Percentiles rank a stretch among this genome's conserved stretches.
phyloP scores from a whole-genome alignment of 164 flowering plant genomes.

The Aristolochia contorta region DNA sequence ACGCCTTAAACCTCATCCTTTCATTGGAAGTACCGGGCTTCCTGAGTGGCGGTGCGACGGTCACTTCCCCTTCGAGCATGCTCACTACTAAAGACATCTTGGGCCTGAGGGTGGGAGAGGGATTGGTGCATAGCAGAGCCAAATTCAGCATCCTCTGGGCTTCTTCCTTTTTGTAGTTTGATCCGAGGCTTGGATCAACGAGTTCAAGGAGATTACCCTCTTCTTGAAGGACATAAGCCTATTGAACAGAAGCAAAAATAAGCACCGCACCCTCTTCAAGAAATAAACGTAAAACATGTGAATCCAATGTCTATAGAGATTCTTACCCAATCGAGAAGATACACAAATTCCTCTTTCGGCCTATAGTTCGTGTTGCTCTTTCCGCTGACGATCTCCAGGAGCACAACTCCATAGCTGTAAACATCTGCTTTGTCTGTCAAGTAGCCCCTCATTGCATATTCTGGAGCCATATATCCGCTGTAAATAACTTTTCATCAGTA shows the following conservation, averaged over 20 bases:
- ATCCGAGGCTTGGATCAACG: constrained; percentile 10
- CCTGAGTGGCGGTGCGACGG: constrained; percentile 11
- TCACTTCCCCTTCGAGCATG: constrained; percentile 23
- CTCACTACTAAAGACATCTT: constrained; percentile 15
- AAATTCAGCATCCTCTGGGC: constrained; percentile 14
- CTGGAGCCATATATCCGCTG: constrained; percentile 46
- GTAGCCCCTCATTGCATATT: constrained; percentile 36
- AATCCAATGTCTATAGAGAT: neutral
- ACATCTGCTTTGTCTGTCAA: constrained; percentile 40
- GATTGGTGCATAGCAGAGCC: constrained; percentile 21
- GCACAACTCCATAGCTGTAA: constrained; percentile 35
- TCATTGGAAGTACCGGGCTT: constrained; percentile 4
- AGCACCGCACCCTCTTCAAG: neutral
- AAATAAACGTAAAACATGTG: neutral
- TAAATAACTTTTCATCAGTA: neutral
- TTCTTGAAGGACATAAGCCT: constrained; percentile 20
- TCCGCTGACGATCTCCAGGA: constrained; percentile 38
- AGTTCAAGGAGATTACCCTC: constrained; percentile 14
- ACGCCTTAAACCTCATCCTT: constrained; percentile 33
- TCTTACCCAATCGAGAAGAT: constrained; percentile 38
- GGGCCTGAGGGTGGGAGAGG: constrained; percentile 20
- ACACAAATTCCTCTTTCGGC: constrained; percentile 25
- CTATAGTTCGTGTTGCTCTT: constrained; percentile 25
- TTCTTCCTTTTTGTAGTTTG: constrained; percentile 13
- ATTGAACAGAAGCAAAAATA: neutral